Base-by-base conservation (phyloP, 768 basidiomycete species). In the Hypholoma sublateritium region DNA sequence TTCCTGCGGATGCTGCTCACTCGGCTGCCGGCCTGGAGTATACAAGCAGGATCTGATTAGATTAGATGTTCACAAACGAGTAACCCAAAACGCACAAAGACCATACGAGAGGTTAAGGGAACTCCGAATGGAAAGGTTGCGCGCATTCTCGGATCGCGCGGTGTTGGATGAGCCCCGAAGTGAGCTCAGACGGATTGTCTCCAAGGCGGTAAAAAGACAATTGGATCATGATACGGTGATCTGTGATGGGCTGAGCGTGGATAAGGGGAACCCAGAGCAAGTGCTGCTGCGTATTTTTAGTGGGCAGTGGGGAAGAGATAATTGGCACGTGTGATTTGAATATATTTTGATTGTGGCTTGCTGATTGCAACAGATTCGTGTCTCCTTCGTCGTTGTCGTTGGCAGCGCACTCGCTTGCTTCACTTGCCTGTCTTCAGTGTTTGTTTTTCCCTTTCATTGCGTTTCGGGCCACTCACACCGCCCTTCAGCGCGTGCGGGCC, bases 281-380 rank as follows among this genome's bases (percentile, higher is more conserved):
- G 51, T 53, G 42, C 24, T 34, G 25, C 8, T 28, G 46, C 14
- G 51, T 43, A 53, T 43, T 45, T 53, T 43, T 36, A 36, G 53
- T 32, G 53, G 28, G 28, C 28, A 32, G 28, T 32, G 28, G 28
- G 28, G 28, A 43, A 39, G 32, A 16, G 43, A 35, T 24, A 41
- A 28, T 50, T 45, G 55, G 50, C 56, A 64, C 62, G 60, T 64
- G 58, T 70, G 60, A 63, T 70, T 65, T 54, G 62, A 65, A 59
- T 50, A 61, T 70, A 64, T 72, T 70, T 70, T 66, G 66, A 65
- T 66, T 70, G 69, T 71, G 69, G 71, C 69, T 69, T 63, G 57
- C 59, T 72, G 69, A 73, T 72, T 70, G 69, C 69, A 71, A 70
- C 70, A 66, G 67, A 70, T 69, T 72, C 69, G 64, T 59, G 65